phyloP scores from a whole-genome alignment of 176 grass and related monocot genomes.

The Carex kokanica region DNA sequence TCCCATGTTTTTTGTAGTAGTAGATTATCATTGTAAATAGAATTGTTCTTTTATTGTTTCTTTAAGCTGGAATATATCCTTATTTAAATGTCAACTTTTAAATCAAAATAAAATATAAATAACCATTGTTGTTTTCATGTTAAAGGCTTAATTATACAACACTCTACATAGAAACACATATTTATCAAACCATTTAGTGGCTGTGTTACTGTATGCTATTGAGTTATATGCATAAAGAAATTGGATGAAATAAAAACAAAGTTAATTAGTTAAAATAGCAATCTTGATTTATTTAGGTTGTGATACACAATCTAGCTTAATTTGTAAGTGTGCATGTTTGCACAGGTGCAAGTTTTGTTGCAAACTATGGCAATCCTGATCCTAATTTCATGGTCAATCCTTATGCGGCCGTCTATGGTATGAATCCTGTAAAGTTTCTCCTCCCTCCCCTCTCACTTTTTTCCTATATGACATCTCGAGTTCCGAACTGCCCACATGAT shows the following conservation, averaged over 20 bases:
- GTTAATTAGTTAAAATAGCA: not conserved
- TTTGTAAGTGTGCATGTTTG: not conserved
- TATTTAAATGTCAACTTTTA: not conserved
- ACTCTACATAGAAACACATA: not conserved
- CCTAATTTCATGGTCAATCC: conserved; percentile 33
- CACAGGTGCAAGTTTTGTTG: conserved; percentile 23
- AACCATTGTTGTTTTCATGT: not conserved
- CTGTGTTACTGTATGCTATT: not conserved
- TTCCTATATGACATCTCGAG: not conserved
- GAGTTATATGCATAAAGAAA: not conserved
- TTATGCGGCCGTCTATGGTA: conserved; percentile 33
- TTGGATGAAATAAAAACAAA: not conserved
- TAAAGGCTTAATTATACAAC: not conserved
- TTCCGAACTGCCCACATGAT: too few species aligned
- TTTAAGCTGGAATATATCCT: not conserved
- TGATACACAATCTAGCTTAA: not conserved
- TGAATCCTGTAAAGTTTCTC: conserved; percentile 31
- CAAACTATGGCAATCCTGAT: conserved; percentile 40
- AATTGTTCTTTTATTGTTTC: not conserved
- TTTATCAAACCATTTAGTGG: not conserved
- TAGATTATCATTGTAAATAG: not conserved
- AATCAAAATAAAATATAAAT: not conserved
- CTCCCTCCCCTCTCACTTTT: not conserved
- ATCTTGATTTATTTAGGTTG: not conserved
- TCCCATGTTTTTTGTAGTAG: not conserved